Conservation (phyloP, 2,329 filamentous ascomycete genomes). For the Sclerotinia borealis region DNA sequence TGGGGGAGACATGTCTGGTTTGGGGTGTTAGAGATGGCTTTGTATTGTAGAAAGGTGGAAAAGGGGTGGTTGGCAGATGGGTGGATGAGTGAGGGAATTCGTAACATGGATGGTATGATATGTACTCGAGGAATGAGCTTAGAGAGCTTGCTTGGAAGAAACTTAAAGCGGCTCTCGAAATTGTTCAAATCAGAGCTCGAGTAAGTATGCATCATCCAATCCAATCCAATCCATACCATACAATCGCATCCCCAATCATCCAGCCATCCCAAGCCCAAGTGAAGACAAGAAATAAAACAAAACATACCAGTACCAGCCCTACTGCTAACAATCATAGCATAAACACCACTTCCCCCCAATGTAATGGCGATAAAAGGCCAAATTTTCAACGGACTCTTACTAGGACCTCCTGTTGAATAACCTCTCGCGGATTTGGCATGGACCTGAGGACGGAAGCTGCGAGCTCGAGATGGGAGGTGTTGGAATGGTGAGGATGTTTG, state of each 20-base stretch:
- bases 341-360: constrained; percentile 42
- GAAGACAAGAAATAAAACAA: not conserved
- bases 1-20: constrained; percentile 11
- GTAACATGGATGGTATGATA: not conserved
- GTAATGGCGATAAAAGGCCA: constrained; percentile 39
- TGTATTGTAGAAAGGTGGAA: not conserved
- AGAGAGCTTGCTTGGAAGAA: not conserved
- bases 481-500: constrained; percentile 20
- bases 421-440: constrained; percentile 14
- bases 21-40: not conserved
- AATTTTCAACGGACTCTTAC: constrained; percentile 32
- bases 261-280: not conserved
- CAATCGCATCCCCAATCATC: not conserved
- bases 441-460: constrained; percentile 19
- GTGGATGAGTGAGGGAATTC: not conserved
- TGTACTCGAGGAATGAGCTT: too few relatives aligned
- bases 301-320: constrained; percentile 34
- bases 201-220: too few relatives aligned
- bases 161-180: constrained; percentile 29
- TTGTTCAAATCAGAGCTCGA: not conserved
- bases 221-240: not conserved
- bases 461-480: constrained; percentile 17
- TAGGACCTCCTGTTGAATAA: constrained; percentile 30
- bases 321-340: constrained; percentile 44
- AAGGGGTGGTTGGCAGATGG: constrained; percentile 2